Conservation (phyloP, 1,139 yeast species). For the Debaryomyces fabryi region DNA sequence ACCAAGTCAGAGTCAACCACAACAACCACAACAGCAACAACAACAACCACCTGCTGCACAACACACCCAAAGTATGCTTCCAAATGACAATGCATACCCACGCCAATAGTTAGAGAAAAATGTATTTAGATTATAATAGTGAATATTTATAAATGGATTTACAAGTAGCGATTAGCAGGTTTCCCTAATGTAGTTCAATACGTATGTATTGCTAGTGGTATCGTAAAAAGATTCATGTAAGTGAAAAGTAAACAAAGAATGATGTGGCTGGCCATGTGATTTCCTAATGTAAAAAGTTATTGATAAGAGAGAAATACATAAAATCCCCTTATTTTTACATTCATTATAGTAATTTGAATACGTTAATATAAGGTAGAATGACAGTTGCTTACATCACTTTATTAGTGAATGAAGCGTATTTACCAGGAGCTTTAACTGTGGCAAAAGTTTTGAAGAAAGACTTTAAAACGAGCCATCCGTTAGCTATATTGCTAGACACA, state of each 20-base stretch:
- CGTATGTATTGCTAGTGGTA: background rate
- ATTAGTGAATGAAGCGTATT: slow-evolving; percentile 30
- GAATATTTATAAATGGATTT: background rate
- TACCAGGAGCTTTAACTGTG: slow-evolving; percentile 35
- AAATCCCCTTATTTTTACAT: background rate
- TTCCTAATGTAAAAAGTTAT: background rate
- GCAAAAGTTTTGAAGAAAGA: slow-evolving; percentile 25
- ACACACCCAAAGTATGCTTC: slow-evolving; percentile 6
- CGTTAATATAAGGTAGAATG: slow-evolving; percentile 13
- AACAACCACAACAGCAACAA: slow-evolving; percentile 6
- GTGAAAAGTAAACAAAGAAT: background rate
- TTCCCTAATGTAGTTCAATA: background rate
- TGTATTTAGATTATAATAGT: slow-evolving; percentile 4
- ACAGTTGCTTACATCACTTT: slow-evolving; percentile 34
- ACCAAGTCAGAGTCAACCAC: slow-evolving; percentile 4
- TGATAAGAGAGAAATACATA: background rate
- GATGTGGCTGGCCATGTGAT: background rate
- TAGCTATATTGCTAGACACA: slow-evolving; percentile 27
- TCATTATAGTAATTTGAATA: background rate
- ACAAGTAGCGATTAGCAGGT: background rate
- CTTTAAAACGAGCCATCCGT: slow-evolving; percentile 21
- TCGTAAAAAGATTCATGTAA: background rate
- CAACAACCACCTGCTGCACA: slow-evolving; percentile 8
- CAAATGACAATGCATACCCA: slow-evolving; percentile 10
- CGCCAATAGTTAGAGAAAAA: slow-evolving; percentile 5